Base-by-base conservation (phyloP, 192 early-diverging fungal genomes). In the Backusella morwellensis region DNA sequence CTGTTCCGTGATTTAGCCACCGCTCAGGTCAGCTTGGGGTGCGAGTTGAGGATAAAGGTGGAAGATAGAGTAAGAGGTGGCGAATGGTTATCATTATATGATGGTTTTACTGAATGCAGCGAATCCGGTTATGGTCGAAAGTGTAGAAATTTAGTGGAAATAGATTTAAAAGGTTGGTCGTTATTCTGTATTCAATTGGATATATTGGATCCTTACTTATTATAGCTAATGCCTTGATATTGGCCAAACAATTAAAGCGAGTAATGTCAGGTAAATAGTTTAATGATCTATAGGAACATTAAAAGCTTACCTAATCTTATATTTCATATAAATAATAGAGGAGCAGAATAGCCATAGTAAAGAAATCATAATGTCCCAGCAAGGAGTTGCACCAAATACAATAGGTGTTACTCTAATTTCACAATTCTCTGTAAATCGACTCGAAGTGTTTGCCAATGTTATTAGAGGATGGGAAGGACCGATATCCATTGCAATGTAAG, bases 381-480 rank as follows among this genome's bases (percentile, higher is more conserved):
- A 63, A 26, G 56, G 56, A 14, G 12, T 63, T 12, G 14, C 56
- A 63, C 2, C 56, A 26, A 26, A 63, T 63, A 26, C 35, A 68
- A 42, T 21, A 35, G 83, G 83, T 66, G 78, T 87, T 4, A 82
- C 86, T 3, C 73, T 89, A 71, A 70, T 89, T 38, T 79, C 84
- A 1, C 88, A 89, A 54, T 89, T 86, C 41, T 85, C 88, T 17
- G 85, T 87, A 40, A 89, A 87, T 75, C 79, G 88, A 66, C 75
- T 89, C 14, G 68, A 81, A 15, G 67, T 77, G 29, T 89, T 89
- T 71, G 83, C 84, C 47, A 72, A 81, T 4, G 85, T 81, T 4
- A 75, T 83, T 19, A 50, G 63, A 29, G 75, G 54, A 17, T 89
- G 88, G 88, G 21, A 41, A 15, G 88, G 88, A 23, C 88, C 88